These are phyloP conservation scores for Diaporthe vexans DNA, from an alignment of 2,329 filamentous ascomycete genomes.

Conservation along the genomic window DNA sequence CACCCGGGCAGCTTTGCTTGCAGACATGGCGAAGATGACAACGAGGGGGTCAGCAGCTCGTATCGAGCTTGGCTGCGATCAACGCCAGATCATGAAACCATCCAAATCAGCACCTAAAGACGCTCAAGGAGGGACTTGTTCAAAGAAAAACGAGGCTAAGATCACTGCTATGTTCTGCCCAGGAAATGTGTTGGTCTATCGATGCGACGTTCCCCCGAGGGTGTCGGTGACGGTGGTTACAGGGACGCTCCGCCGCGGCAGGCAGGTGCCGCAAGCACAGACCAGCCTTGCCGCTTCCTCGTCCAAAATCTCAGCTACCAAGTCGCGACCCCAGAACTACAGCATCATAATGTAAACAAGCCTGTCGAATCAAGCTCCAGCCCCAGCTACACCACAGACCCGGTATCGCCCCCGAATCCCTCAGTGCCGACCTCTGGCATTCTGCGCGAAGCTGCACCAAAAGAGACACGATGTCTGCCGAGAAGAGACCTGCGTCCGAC, in stretches of 20 bases:
- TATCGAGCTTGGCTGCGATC: slow-evolving; percentile 41
- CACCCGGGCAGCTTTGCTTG: slow-evolving; percentile 72
- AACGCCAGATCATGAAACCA: slow-evolving; percentile 41
- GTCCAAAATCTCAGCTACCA: slow-evolving; percentile 36
- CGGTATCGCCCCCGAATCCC: neutral
- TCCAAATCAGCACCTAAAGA: slow-evolving; percentile 29
- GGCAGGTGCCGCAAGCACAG: slow-evolving; percentile 37
- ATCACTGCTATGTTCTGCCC: neutral
- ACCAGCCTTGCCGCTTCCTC: slow-evolving; percentile 21
- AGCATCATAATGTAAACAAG: slow-evolving; percentile 25
- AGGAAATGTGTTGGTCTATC: slow-evolving; percentile 3
- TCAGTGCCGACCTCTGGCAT: slow-evolving; percentile 9
- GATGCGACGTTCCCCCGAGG: slow-evolving; percentile 30
- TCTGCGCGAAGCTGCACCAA: slow-evolving; percentile 38
- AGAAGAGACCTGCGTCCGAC: slow-evolving; percentile 91
- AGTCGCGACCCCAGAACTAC: neutral
- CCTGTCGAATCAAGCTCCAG: neutral
- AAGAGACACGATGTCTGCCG: slow-evolving; percentile 79
- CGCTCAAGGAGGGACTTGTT: neutral
- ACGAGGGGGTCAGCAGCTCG: slow-evolving; percentile 39
- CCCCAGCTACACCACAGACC: neutral
- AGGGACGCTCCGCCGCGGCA: slow-evolving; percentile 19
- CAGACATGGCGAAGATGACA: slow-evolving; percentile 61
- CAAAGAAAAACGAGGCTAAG: neutral
- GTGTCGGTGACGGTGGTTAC: slow-evolving; percentile 17